Evolutionary conservation across 169 alveolate genomes (phyloP).

Genomic region (Cryptosporidium ubiquitum): DNA sequence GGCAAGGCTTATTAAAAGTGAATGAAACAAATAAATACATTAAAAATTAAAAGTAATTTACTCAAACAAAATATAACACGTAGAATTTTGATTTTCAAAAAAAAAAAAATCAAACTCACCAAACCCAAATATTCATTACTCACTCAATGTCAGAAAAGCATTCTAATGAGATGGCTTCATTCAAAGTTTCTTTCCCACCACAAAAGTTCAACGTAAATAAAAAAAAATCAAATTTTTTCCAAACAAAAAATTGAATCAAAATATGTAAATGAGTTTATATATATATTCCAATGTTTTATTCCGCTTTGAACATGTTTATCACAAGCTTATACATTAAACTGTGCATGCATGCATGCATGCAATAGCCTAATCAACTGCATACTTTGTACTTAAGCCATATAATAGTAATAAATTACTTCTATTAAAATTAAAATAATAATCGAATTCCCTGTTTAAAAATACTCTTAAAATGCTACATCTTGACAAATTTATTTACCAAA

Average conservation of each 20-base stretch:
- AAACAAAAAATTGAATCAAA: not conserved
- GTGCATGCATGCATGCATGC: not conserved
- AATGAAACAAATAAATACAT: no score
- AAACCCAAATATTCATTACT: not conserved
- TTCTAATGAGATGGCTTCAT: not conserved
- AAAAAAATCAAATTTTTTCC: not conserved
- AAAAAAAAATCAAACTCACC: not conserved
- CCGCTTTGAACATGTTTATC: not conserved
- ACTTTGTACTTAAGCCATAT: not conserved
- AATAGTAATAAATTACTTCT: no score
- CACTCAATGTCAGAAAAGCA: not conserved
- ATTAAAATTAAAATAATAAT: no score
- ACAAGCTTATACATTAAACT: not conserved
- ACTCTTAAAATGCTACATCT: no score
- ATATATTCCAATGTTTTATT: no score
- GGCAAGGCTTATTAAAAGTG: no score
- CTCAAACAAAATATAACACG: not conserved
- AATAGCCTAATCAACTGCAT: not conserved
- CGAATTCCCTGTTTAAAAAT: not conserved
- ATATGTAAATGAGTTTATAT: no score
- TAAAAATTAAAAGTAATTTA: no score
- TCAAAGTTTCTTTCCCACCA: not conserved
- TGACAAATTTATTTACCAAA: no score
- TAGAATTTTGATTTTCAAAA: no score
- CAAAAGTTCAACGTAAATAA: not conserved